Conservation (phyloP, 306 rosid genomes). For the Cucumis hystrix region DNA sequence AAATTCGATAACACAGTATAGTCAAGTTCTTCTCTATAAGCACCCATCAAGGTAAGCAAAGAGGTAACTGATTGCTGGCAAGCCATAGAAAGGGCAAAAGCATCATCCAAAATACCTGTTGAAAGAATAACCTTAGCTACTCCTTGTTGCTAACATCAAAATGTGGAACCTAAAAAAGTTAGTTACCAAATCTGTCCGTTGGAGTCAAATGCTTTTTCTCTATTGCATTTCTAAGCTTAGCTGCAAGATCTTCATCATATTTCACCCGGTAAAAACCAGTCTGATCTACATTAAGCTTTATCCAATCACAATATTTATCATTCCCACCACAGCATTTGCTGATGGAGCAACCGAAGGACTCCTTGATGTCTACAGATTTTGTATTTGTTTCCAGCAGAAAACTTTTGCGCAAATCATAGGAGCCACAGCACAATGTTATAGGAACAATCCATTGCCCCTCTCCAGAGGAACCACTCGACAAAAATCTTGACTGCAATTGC, state of each 20-base stretch:
- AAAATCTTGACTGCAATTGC: constrained; percentile 61
- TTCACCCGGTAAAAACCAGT: constrained; percentile 95
- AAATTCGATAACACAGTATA: constrained; percentile 75
- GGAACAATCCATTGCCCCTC: constrained; percentile 88
- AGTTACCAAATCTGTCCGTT: constrained; percentile 75
- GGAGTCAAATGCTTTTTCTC: constrained; percentile 54
- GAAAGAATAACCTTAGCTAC: constrained; percentile 15
- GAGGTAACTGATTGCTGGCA: constrained; percentile 51
- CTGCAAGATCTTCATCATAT: constrained; percentile 62
- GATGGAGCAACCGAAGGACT: constrained; percentile 25
- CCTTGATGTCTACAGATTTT: constrained; percentile 39
- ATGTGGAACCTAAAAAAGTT: constrained; percentile 3
- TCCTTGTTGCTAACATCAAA: constrained; percentile 1
- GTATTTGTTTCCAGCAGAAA: constrained; percentile 56
- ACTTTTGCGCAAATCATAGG: constrained; percentile 49
- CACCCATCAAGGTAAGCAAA: constrained; percentile 66
- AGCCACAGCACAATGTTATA: constrained; percentile 55
- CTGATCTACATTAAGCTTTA: constrained; percentile 87
- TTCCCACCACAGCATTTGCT: constrained; percentile 8
- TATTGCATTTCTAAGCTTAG: constrained; percentile 61
- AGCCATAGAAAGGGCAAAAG: constrained; percentile 76
- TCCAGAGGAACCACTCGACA: constrained; percentile 66
- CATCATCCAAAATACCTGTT: constrained; percentile 82
- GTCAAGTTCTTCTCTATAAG: constrained; percentile 73
- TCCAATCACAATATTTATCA: constrained; percentile 32